phyloP scores from a whole-genome alignment of 2,329 filamentous ascomycete species.

The Colletotrichum destructivum region DNA sequence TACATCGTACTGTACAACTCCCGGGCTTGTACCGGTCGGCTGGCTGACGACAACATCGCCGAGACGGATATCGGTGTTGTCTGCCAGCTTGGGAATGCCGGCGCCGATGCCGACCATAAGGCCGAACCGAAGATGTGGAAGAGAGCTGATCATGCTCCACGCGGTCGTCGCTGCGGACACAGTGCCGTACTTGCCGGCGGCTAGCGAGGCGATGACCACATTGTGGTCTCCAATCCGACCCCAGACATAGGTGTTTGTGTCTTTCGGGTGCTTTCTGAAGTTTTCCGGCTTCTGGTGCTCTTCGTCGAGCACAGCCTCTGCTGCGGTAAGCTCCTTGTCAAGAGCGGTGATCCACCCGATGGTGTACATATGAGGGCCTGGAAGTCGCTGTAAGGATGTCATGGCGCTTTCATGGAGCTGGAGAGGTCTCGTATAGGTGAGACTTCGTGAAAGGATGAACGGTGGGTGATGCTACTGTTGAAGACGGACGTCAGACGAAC shows the following conservation, averaged over 20 bases:
- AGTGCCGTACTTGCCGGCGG: conserved; percentile 41
- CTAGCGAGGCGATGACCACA: conserved; percentile 44
- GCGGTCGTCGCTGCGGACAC: conserved; percentile 43
- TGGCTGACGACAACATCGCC: conserved; percentile 44
- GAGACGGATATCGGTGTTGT: conserved; percentile 37
- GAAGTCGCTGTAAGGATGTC: conserved; percentile 2
- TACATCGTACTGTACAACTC: conserved; percentile 44
- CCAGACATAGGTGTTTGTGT: conserved; percentile 30
- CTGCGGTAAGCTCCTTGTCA: conserved; percentile 16
- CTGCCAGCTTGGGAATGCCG: conserved; percentile 41
- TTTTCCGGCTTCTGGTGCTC: conserved; percentile 4
- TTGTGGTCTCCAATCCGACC: conserved; percentile 43
- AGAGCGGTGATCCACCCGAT: conserved; percentile 9
- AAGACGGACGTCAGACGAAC: neutral
- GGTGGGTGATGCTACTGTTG: neutral
- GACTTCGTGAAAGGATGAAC: neutral
- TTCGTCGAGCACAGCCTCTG: conserved; percentile 11
- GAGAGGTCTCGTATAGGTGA: neutral
- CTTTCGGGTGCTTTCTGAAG: conserved; percentile 7
- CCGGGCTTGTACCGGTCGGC: neutral
- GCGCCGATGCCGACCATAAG: conserved; percentile 49
- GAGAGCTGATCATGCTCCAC: conserved; percentile 48
- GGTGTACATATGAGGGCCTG: conserved; percentile 5
- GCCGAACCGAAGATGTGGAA: neutral
- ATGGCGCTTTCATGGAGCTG: neutral